Percentiles rank a stretch among this genome's conserved stretches.
These are phyloP conservation scores for Cladosporium sp. DNA, from an alignment of 2,329 filamentous ascomycete genomes.

Conservation along the genomic window DNA sequence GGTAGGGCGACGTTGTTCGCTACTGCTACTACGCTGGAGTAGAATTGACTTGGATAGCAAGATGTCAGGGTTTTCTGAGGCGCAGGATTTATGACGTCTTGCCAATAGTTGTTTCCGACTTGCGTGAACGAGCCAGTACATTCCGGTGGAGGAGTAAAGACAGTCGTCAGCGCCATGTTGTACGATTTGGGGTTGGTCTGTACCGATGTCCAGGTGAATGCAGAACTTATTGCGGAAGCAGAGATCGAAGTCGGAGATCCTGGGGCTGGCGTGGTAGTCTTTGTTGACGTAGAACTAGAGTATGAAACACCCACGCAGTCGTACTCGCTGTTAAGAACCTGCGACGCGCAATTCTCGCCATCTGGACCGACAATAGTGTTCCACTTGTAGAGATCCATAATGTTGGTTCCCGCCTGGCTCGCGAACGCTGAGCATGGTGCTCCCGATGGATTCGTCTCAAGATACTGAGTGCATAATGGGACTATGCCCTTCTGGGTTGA, in stretches of 20 bases:
- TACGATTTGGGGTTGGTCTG: not conserved
- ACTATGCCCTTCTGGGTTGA: no score
- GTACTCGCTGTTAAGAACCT: no score
- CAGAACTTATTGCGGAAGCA: not conserved
- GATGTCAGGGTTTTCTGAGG: not conserved
- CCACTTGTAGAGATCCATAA: no score
- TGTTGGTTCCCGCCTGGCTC: no score
- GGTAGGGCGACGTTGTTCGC: not conserved
- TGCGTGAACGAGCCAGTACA: not conserved
- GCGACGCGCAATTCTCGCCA: no score
- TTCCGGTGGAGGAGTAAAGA: not conserved
- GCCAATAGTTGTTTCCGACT: not conserved
- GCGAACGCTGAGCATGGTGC: no score
- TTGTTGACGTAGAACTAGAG: no score
- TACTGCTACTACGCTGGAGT: not conserved
- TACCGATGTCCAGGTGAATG: not conserved
- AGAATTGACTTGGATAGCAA: not conserved
- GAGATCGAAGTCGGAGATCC: not conserved
- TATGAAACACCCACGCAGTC: no score
- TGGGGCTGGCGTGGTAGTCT: not conserved
- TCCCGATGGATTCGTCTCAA: no score
- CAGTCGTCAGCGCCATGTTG: not conserved
- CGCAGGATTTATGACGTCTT: not conserved
- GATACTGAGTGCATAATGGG: no score
- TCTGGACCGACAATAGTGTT: no score